Evolutionary conservation across 306 rosid genomes (phyloP).

Genomic region (Lithocarpus polystachyus): DNA sequence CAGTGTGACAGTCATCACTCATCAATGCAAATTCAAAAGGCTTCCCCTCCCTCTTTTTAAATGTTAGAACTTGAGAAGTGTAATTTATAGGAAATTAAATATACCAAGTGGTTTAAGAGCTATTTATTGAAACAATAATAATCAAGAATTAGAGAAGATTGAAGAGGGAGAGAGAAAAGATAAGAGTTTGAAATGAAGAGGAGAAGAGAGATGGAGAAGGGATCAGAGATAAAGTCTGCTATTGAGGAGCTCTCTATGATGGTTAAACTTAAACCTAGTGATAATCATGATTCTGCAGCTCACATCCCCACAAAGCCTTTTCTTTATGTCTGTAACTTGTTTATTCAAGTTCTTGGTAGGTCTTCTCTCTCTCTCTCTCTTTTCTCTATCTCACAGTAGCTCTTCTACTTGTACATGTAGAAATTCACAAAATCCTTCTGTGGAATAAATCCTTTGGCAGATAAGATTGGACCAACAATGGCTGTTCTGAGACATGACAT

Average conservation of each 20-base stretch:
- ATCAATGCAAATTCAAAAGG: conserved; percentile 6
- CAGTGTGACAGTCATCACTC: conserved; percentile 5
- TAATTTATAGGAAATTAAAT: conserved; percentile 12
- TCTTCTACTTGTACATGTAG: conserved; percentile 17
- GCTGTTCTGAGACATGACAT: conserved; percentile 83
- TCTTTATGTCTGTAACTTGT: conserved; percentile 54
- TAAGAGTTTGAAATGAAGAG: conserved; percentile 37
- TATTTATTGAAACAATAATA: background rate
- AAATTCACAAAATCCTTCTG: conserved; percentile 15
- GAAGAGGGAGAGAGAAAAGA: conserved; percentile 1
- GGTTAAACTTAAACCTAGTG: conserved; percentile 37
- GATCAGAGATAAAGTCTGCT: conserved; percentile 61
- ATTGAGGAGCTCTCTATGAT: conserved; percentile 60
- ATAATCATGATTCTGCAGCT: conserved; percentile 26
- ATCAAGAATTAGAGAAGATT: background rate
- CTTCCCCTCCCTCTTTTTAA: background rate
- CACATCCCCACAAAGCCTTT: conserved; percentile 70
- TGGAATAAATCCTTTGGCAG: conserved; percentile 40
- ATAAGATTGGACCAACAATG: conserved; percentile 96
- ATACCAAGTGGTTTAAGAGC: conserved; percentile 5
- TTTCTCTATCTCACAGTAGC: conserved; percentile 3
- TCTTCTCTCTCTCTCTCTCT: conserved; percentile 22
- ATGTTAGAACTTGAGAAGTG: background rate
- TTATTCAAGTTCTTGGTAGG: conserved; percentile 85
- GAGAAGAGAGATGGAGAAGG: conserved; percentile 50